phyloP scores from a whole-genome alignment of 768 basidiomycete species.

The Postia placenta region DNA sequence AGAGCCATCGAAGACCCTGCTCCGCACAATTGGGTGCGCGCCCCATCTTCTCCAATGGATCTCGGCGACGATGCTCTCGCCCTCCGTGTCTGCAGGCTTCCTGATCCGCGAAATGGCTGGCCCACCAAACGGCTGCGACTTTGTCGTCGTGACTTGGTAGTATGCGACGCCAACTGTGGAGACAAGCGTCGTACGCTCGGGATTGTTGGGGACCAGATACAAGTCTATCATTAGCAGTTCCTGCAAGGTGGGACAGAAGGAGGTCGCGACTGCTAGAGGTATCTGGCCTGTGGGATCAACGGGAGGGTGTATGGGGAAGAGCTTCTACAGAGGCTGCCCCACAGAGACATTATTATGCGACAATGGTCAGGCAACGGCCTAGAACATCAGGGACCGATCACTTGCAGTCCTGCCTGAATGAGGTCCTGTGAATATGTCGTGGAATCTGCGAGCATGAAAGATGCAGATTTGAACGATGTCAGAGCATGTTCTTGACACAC shows the following conservation, averaged over 20 bases:
- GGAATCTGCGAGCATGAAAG: no score
- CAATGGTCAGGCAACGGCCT: not conserved
- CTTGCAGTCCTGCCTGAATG: not conserved
- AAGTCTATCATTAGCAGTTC: slow-evolving; percentile 39
- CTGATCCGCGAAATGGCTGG: slow-evolving; percentile 34
- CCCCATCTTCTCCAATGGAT: slow-evolving; percentile 39
- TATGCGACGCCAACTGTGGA: slow-evolving; percentile 45
- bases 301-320: not conserved
- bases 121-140: slow-evolving; percentile 24
- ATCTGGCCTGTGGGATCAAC: not conserved
- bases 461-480: no score
- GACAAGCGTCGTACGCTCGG: slow-evolving; percentile 41
- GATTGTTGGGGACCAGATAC: slow-evolving; percentile 46
- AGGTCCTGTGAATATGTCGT: no score
- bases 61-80: slow-evolving; percentile 41
- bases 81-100: slow-evolving; percentile 31
- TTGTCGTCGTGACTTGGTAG: slow-evolving; percentile 39
- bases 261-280: not conserved
- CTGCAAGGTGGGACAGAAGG: not conserved
- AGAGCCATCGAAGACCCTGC: slow-evolving; percentile 29
- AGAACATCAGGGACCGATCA: not conserved
- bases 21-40: slow-evolving; percentile 37
- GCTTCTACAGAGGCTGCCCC: not conserved
- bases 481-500: no score
- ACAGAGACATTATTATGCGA: no score